These are phyloP conservation scores for Sarocladium oryzae DNA, from an alignment of 2,329 filamentous ascomycete species.

Conservation along the genomic window DNA sequence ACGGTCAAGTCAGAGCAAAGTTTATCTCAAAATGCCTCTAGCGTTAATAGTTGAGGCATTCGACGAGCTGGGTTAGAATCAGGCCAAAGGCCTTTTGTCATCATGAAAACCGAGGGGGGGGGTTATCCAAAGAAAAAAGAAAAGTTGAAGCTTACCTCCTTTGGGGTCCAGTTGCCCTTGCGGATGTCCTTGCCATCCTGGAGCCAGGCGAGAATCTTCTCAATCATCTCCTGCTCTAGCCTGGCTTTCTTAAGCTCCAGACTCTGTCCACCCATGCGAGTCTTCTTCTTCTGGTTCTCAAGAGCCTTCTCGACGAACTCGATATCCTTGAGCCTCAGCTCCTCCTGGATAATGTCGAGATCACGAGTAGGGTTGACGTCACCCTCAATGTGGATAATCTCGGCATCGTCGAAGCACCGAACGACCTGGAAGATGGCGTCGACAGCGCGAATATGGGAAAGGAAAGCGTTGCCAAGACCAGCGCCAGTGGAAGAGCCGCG, in stretches of 20 bases:
- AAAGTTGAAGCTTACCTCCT: conserved; percentile 69
- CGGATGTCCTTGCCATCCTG: conserved; percentile 89
- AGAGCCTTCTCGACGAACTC: conserved; percentile 96
- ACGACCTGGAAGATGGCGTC: conserved; percentile 98
- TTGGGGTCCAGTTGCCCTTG: conserved; percentile 81
- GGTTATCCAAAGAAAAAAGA: conserved; percentile 14
- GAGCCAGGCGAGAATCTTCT: conserved; percentile 78
- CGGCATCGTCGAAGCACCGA: conserved; percentile 95
- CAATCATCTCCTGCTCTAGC: conserved; percentile 88
- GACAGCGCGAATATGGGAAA: conserved; percentile 97
- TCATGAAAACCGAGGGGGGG: conserved; percentile 54
- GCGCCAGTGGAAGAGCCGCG: conserved; percentile 94
- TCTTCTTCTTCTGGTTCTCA: conserved; percentile 90
- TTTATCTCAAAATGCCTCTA: conserved; percentile 84
- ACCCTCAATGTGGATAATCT: conserved; percentile 99
- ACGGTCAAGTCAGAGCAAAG: conserved; percentile 56
- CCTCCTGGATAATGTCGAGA: conserved; percentile 93
- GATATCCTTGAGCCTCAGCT: conserved; percentile 95
- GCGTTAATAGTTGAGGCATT: conserved; percentile 72
- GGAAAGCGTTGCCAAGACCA: conserved; percentile 93
- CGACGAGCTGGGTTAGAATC: conserved; percentile 99
- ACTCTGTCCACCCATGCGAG: conserved; percentile 85
- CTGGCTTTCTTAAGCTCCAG: conserved; percentile 97
- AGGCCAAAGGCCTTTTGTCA: conserved; percentile 97
- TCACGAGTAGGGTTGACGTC: conserved; percentile 94